A percentile compares a stretch with the other conserved stretches of the same genome.
phyloP scores from a whole-genome alignment of 73 alveolate genomes.

The Paramecium octaurelia region DNA sequence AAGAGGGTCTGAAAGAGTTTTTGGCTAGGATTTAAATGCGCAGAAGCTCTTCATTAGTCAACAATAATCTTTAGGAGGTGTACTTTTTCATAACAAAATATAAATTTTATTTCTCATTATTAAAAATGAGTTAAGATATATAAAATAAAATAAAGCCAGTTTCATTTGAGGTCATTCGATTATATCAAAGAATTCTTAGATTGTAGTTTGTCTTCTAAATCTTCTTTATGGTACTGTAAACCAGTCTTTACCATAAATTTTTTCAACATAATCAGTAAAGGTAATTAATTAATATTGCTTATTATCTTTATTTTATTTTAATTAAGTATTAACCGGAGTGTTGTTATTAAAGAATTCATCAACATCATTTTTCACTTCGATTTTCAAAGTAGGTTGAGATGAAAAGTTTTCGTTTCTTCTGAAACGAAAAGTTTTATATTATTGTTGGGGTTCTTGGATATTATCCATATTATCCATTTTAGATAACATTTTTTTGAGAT shows the following conservation, averaged over 20 bases:
- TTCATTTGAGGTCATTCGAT: neutral
- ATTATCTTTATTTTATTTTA: neutral
- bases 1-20: neutral
- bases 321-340: neutral
- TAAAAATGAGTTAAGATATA: neutral
- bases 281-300: neutral
- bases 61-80: neutral
- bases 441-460: neutral
- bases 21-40: neutral
- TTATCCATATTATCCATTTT: neutral
- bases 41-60: neutral
- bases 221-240: neutral
- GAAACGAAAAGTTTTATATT: neutral
- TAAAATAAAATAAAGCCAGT: neutral
- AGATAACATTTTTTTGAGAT: constrained; percentile 2
- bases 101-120: neutral
- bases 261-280: constrained; percentile 39
- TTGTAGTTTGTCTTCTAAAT: neutral
- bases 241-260: constrained; percentile 22
- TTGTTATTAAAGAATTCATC: neutral
- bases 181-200: neutral
- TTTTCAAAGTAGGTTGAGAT: neutral
- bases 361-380: neutral
- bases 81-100: neutral
- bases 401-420: neutral